These are phyloP conservation scores for Xylariaceae sp. DNA, from an alignment of 2,329 filamentous ascomycete species.

Conservation along the genomic window DNA sequence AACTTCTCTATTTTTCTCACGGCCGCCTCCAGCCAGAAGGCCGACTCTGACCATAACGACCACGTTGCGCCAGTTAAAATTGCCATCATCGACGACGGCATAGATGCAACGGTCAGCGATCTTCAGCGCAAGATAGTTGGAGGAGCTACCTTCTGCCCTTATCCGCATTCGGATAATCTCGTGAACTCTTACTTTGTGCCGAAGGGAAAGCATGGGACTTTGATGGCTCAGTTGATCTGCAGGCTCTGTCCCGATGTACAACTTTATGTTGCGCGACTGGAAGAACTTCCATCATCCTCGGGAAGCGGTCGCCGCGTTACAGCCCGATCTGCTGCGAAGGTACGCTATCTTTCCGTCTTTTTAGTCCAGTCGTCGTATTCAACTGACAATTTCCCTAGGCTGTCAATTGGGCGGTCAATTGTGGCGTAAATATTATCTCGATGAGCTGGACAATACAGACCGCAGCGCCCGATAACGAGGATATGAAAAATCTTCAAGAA, in stretches of 20 bases:
- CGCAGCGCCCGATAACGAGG: conserved; percentile 14
- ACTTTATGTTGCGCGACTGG: background rate
- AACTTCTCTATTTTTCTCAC: background rate
- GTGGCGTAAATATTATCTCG: conserved; percentile 28
- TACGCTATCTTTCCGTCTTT: no score
- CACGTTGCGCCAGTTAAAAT: conserved; percentile 24
- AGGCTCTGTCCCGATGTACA: background rate
- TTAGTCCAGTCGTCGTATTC: no score
- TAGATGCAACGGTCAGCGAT: conserved; percentile 25
- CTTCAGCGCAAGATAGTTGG: conserved; percentile 24
- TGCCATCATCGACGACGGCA: conserved; percentile 39
- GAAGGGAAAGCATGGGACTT: background rate
- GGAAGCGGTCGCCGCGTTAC: no score
- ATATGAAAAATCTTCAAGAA: conserved; percentile 14
- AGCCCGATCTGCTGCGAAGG: no score
- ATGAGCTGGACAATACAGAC: conserved; percentile 30
- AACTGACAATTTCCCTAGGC: no score
- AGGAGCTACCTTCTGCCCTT: conserved; percentile 27
- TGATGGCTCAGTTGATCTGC: background rate
- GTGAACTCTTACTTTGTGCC: conserved; percentile 7
- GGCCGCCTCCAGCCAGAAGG: background rate
- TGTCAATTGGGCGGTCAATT: conserved; percentile 16
- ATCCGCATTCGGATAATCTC: conserved; percentile 20
- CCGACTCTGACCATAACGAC: no score
- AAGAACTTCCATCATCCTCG: no score